Evolutionary conservation across 208 protist species (phyloP).

Genomic region (Crithidia mellificae): DNA sequence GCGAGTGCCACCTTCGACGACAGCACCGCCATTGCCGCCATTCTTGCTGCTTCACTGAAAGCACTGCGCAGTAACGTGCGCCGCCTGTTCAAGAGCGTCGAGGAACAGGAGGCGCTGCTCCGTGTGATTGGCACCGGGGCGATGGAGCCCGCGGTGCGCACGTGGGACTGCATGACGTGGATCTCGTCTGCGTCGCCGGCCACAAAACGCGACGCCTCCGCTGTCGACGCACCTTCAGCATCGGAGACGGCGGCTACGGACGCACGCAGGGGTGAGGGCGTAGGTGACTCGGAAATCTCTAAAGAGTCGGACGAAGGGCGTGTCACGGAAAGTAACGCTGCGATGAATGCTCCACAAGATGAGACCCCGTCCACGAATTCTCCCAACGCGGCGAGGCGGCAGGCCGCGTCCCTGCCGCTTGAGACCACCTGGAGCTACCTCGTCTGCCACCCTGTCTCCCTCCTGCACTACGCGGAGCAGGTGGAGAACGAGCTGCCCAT

Average conservation of each 20-base stretch:
- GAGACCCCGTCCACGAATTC: background rate
- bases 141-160: background rate
- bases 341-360: too few species aligned
- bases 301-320: too few species aligned
- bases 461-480: constrained; percentile 42
- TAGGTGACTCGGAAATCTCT: too few species aligned
- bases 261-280: too few species aligned
- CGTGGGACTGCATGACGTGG: constrained; percentile 10
- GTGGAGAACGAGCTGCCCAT: constrained; percentile 55
- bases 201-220: background rate
- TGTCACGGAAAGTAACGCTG: too few species aligned
- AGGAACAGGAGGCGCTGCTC: constrained; percentile 48
- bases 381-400: background rate
- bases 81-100: constrained; percentile 45
- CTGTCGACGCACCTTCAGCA: background rate
- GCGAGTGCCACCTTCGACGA: constrained; percentile 36
- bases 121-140: constrained; percentile 34
- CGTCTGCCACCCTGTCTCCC: constrained; percentile 44
- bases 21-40: constrained; percentile 38
- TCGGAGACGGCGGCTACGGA: background rate
- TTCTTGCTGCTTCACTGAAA: constrained; percentile 50
- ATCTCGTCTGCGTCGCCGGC: background rate
- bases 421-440: constrained; percentile 34
- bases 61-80: constrained; percentile 53
- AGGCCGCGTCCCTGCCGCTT: background rate